Percentiles rank a stretch among this genome's conserved stretches.
phyloP scores from a whole-genome alignment of 2,329 filamentous ascomycete species.

The Fusarium guadeloupense region DNA sequence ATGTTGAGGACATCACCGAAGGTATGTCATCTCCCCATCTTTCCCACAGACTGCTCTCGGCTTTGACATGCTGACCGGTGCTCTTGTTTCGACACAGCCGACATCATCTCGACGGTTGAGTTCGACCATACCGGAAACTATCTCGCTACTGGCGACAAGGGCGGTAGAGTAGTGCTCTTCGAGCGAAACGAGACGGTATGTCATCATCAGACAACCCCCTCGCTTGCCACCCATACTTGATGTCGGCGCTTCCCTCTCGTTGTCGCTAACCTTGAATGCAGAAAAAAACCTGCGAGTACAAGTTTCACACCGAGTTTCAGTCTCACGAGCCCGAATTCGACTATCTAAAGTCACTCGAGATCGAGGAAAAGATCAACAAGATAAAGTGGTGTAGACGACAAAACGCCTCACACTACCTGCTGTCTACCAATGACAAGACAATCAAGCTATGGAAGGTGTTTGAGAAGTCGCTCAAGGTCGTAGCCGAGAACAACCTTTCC shows the following conservation, averaged over 20 bases:
- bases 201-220: slow-evolving; percentile 15
- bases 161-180: slow-evolving; percentile 84
- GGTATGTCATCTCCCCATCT: slow-evolving; percentile 60
- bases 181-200: slow-evolving; percentile 95
- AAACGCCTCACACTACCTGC: slow-evolving; percentile 96
- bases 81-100: slow-evolving; percentile 62
- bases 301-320: slow-evolving; percentile 99
- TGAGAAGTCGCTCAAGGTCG: slow-evolving; percentile 98
- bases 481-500: slow-evolving; percentile 98
- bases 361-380: slow-evolving; percentile 99
- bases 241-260: neutral
- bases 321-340: slow-evolving; percentile 99
- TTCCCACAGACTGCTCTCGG: slow-evolving; percentile 17
- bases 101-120: slow-evolving; percentile 91
- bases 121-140: slow-evolving; percentile 93
- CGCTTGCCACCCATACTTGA: neutral
- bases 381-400: slow-evolving; percentile 99
- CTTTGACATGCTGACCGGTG: slow-evolving; percentile 34
- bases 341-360: slow-evolving; percentile 98
- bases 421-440: slow-evolving; percentile 99
- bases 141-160: slow-evolving; percentile 89
- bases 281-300: slow-evolving; percentile 99
- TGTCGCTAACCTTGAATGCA: slow-evolving; percentile 51
- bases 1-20: slow-evolving; percentile 99
- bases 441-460: slow-evolving; percentile 99